Conservation (phyloP, 1,284 basidiomycete species). For the Dichomitus squalens region DNA sequence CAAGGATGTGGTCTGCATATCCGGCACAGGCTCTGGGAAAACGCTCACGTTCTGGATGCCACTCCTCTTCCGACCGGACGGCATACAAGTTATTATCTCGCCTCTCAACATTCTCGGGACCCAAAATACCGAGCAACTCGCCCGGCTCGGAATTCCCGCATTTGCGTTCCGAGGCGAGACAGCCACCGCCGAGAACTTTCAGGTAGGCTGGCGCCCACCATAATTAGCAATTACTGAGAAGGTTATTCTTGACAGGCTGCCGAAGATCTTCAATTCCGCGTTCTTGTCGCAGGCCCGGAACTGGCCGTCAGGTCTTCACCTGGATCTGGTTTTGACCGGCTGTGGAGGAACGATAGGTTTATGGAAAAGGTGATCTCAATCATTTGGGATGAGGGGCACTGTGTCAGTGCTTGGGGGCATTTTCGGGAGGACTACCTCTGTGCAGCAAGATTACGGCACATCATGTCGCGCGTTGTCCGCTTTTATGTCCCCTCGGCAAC, state of each 20-base stretch:
- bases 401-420: conserved; percentile 37
- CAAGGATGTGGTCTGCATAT: conserved; percentile 27
- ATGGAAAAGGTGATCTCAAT: conserved; percentile 30
- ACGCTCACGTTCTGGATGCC: conserved; percentile 36
- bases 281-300: conserved; percentile 37
- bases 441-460: conserved; percentile 28
- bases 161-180: conserved; percentile 26
- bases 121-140: conserved; percentile 25
- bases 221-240: too few relatives aligned
- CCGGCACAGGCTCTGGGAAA: conserved; percentile 33
- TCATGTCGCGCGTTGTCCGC: conserved; percentile 32
- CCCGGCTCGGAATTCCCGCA: conserved; percentile 14
- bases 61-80: conserved; percentile 27
- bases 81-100: conserved; percentile 31
- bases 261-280: conserved; percentile 24
- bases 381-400: conserved; percentile 42
- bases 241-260: conserved; percentile 27
- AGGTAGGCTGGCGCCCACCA: too few relatives aligned
- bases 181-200: conserved; percentile 20
- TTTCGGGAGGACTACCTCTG: conserved; percentile 37
- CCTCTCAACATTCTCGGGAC: conserved; percentile 32
- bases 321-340: conserved; percentile 21
- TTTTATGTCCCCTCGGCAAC: conserved; percentile 40
- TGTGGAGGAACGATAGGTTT: conserved; percentile 33
- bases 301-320: conserved; percentile 32